Base-by-base conservation (phyloP, 306 rosid species). In the Canavalia ensiformis region DNA sequence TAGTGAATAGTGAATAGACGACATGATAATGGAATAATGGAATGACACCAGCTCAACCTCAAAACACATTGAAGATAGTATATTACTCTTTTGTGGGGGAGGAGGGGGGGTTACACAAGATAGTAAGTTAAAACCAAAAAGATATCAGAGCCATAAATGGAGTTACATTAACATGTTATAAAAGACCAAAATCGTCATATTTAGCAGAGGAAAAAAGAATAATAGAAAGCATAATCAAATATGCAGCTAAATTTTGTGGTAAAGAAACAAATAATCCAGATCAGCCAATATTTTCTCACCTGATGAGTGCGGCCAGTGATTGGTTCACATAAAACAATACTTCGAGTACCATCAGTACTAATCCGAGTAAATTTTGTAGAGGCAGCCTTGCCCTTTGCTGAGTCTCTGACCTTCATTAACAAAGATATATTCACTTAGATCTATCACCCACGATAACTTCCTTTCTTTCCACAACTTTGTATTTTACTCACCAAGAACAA, bases 241-340 rank as follows among this genome's bases (percentile, higher is more conserved):
- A 59, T 52, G 39, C 79, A 62, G 73, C 34, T 12, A 49, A 77
- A 42, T 42, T 42, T 55, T 50, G 4, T 31, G 30, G 25, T 42
- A 33, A 55, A 55, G 28, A 70, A 84, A 74, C 18, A 66, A 41
- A 7, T 45, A 72, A 84, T 56, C 62, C 45, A 73, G 25, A 70
- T 37, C 63, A 3, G 1, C 30, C 37, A 31, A 25, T 12, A 77
- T 39, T 57, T 73, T 84, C 85, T 60, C 83, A 92, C 98, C 84
- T 94, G 97, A 90, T 91, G 98, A 69, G 94, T 92, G 59, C 98
- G 89, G 63, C 97, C 98, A 31, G 94, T 91, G 81, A 92, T 78
- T 11, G 98, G 98, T 76, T 94, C 91, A 51, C 97, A 94, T 79
- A 82, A 81, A 79, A 94, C 97, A 76, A 91, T 76, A 83, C 97